A percentile compares a stretch with the other conserved stretches of the same genome.
phyloP scores from a whole-genome alignment of 257 asterid species.

The Catharanthus roseus region DNA sequence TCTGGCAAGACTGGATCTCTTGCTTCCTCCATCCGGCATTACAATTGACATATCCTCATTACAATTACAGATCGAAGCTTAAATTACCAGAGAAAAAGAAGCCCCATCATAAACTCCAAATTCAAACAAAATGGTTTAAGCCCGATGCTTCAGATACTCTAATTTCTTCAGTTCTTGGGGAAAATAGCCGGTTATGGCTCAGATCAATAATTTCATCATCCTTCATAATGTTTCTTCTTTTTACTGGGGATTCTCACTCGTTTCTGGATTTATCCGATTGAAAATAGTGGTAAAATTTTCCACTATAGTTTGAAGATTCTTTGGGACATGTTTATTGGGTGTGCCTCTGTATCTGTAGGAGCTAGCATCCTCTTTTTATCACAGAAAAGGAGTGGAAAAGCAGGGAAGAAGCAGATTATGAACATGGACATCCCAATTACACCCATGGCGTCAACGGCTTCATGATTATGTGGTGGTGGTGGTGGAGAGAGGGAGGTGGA shows the following conservation, averaged over 20 bases:
- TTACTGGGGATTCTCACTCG: constrained; percentile 43
- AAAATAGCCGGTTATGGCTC: constrained; percentile 54
- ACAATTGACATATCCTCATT: constrained; percentile 24
- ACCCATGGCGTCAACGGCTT: constrained; percentile 45
- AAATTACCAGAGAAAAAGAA: constrained; percentile 36
- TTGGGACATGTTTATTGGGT: constrained; percentile 50
- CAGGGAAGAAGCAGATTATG: constrained; percentile 41
- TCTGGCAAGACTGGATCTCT: neutral
- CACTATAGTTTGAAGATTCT: constrained; percentile 43
- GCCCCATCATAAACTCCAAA: constrained; percentile 2
- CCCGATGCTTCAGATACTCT: constrained; percentile 30
- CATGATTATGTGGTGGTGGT: constrained; percentile 29
- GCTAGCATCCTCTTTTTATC: constrained; percentile 34
- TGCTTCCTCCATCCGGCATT: neutral
- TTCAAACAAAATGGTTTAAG: constrained; percentile 29
- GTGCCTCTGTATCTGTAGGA: constrained; percentile 33
- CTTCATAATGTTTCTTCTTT: constrained; percentile 39
- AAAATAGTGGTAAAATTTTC: constrained; percentile 35
- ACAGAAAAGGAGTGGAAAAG: constrained; percentile 15
- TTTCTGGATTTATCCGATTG: constrained; percentile 44
- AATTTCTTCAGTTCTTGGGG: constrained; percentile 42
- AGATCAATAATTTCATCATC: constrained; percentile 51
- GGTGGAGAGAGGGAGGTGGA: neutral
- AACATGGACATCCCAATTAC: constrained; percentile 51
- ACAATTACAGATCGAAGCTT: constrained; percentile 40